These are phyloP conservation scores for Tetrahymena elliotti DNA, from an alignment of 73 alveolate species.

Conservation along the genomic window DNA sequence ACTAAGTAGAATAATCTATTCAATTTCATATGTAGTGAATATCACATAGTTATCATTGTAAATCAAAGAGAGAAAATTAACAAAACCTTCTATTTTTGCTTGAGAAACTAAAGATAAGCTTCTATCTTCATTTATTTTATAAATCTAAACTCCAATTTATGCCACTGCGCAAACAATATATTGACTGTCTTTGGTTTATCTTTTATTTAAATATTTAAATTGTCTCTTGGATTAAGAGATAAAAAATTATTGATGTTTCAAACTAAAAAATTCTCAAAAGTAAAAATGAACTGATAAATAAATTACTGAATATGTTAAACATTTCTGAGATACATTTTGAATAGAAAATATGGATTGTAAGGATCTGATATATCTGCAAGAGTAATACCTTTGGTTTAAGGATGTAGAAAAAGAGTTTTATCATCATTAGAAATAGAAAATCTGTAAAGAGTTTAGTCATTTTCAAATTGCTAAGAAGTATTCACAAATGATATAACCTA, in stretches of 20 bases:
- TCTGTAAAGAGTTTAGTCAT: not conserved
- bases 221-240: too few species aligned
- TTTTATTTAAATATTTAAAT: too few species aligned
- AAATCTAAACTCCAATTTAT: not conserved
- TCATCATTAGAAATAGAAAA: not conserved
- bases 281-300: too few species aligned
- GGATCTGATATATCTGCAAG: not conserved
- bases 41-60: not conserved
- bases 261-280: too few species aligned
- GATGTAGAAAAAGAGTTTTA: not conserved
- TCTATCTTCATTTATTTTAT: not conserved
- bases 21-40: not conserved
- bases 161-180: not conserved
- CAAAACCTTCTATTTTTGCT: not conserved
- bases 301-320: not conserved
- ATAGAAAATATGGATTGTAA: not conserved
- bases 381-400: not conserved
- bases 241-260: too few species aligned
- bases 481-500: not conserved
- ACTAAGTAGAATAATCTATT: not conserved
- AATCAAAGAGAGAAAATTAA: too few species aligned
- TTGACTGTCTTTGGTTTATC: not conserved
- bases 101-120: not conserved
- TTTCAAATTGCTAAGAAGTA: not conserved
- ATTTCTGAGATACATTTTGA: not conserved